phyloP scores from a whole-genome alignment of 305 asterid species.

The Fraxinus ornus region DNA sequence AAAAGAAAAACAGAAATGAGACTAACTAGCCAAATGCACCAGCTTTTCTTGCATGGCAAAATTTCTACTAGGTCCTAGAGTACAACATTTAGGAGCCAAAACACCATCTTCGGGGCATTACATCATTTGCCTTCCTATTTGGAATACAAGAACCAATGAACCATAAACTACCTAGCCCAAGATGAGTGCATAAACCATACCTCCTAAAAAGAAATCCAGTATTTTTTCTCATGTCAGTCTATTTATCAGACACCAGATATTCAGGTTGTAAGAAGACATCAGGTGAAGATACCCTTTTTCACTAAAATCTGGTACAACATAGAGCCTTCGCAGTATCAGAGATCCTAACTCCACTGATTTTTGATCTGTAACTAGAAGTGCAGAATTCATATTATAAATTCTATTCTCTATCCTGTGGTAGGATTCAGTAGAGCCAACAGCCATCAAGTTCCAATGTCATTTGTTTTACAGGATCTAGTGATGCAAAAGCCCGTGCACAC shows the following conservation, averaged over 20 bases:
- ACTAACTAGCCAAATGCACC: not conserved
- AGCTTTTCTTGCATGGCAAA: constrained; percentile 1
- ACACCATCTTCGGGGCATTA: not conserved
- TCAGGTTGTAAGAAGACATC: not conserved
- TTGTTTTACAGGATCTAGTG: not conserved
- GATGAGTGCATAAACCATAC: not conserved
- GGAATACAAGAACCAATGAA: not conserved
- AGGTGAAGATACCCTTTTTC: not conserved
- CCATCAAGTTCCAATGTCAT: not conserved
- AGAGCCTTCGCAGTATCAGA: not conserved
- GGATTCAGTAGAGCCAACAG: not conserved
- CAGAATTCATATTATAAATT: not conserved
- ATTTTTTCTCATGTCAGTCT: not conserved
- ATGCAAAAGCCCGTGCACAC: not conserved
- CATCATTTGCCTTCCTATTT: not conserved
- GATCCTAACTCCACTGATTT: not conserved
- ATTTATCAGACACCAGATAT: not conserved
- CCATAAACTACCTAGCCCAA: not conserved
- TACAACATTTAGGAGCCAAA: not conserved
- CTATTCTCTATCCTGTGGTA: not conserved
- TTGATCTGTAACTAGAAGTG: not conserved
- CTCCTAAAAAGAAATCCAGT: not conserved
- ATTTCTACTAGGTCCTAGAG: not conserved
- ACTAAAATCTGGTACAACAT: not conserved
- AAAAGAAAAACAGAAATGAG: not conserved